Evolutionary conservation across 495 filamentous ascomycete species (phyloP), one percentile per base, ranked within the genome.

Genomic region (Podospora pseudocomata): DNA sequence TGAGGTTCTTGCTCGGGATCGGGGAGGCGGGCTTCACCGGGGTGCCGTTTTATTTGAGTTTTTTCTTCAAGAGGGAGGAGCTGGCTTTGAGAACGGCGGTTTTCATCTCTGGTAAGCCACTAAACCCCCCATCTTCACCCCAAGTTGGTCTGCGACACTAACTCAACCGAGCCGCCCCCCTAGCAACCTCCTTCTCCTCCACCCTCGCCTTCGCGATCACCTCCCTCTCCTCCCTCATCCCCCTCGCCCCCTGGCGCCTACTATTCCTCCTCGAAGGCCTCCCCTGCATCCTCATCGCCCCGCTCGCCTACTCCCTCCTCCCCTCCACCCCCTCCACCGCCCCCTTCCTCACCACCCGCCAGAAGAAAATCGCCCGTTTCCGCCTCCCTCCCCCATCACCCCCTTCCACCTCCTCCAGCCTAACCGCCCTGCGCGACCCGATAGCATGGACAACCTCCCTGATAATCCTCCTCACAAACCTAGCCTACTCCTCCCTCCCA

Each of bases 191-290:
- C 3, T 96, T 96, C 73, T 91, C 92, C 0, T 91, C 92, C 30
- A 90, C 90, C 15, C 81, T 97, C 0, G 93, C 93, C 4, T 96
- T 91, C 73, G 86, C 88, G 3, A 96, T 97, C 70, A 89, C 91
- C 3, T 89, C 87, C 6, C 85, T 92, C 3, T 65, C 76, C 76
- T 64, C 76, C 18, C 75, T 84, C 72, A 77, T 85, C 5, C 82
- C 86, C 30, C 82, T 97, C 60, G 89, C 92, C 2, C 88, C 88
- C 20, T 97, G 93, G 93, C 85, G 92, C 11, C 79, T 97, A 1
- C 79, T 97, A 54, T 95, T 97, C 76, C 84, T 97, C 2, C 80
- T 96, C n/a, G 93, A 97, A 78, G 93, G 93, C 5, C 82, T 93
- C 53, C 93, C 93, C 2, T 91, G 87, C 4, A 81, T 92, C 56